Evolutionary conservation across 2,329 filamentous ascomycete species (phyloP), one percentile per base, ranked within the genome.

Genomic region (Dactylonectria estremocensis): DNA sequence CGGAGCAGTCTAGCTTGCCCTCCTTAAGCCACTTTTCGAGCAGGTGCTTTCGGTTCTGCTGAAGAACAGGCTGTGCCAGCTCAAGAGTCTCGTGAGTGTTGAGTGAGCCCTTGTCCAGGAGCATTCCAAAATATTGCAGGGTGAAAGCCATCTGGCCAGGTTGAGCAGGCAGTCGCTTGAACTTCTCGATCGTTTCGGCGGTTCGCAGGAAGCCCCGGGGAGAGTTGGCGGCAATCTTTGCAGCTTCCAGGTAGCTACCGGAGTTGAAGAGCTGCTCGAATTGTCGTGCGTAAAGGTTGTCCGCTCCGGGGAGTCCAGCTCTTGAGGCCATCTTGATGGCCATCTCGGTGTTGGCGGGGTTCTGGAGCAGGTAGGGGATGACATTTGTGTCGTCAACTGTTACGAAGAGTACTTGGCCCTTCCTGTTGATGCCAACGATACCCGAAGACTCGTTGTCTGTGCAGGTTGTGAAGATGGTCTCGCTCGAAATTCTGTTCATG

Each of bases 401-500:
- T 68, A 98, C 96, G 64, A 95, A 94, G 69, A 99, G 88, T 53
- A 98, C 95, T 83, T 99, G 96, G 70, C 96, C 97, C 86, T 97
- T 97, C 78, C 97, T 92, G 85, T 99, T 99, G 80, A 99, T 95
- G 75, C 94, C 95, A 60, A 99, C 89, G 70, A 99, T 92, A 76
- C 97, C 97, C 52, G 92, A 90, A 18, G 94, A 97, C 22, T 95
- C 91, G 61, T 89, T 88, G 80, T 99, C 96, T 40, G 91, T 85
- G 53, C 94, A 92, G 20, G 95, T 98, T 28, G 95, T 97, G 85
- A 99, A 99, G 80, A 99, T 98, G 28, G 96, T 99, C 80, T 99
- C 96, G 86, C 95, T 97, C 37, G 96, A 99, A 78, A 99, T 99
- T 76, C 97, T 93, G 88, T 99, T 99, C 95, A 99, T 97, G 89